Base-by-base conservation (phyloP, 2,329 filamentous ascomycete genomes). In the Tolypocladium endophyticum region DNA sequence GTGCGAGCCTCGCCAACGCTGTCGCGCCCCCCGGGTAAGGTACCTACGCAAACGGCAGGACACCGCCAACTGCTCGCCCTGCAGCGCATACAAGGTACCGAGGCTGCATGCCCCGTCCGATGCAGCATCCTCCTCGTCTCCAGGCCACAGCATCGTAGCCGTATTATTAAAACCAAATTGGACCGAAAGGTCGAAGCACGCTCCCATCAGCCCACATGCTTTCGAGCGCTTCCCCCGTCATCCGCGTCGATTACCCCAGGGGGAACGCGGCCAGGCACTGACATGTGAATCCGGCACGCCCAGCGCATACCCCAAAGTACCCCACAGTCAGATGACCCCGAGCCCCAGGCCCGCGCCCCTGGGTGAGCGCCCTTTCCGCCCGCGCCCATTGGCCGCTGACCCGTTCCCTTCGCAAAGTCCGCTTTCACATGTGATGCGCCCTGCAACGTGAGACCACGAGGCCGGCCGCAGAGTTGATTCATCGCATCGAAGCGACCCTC, bases 311-410 rank as follows among this genome's bases (percentile, higher is more conserved):
- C 36, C 54, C 54, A 55, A 55, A 28, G 54, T 41, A 56, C 54
- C 55, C 55, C 55, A 43, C 55, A 56, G 39, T 56, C 55, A 56
- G 38, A 39, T 56, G 55, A 56, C 55, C 55, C 54, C 36, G 39
- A 43, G 39, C 54, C 35, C 35, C 35, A n/a, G 35, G 35, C 36
- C 23, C 55, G 55, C 28, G 47, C 47, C 25, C 16, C 28, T 56
- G 25, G 55, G 55, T 56, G 55, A 43, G 55, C 58, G 23, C 20
- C 20, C 25, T 43, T 47, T 59, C 28, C 52, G 14, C 14, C 4
- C 38, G 25, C 33, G 39, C 35, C 53, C 6, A 59, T 59, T 59
- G 58, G 58, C 58, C 23, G 23, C 16, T 9, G 36, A 18, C 9
- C 5, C 25, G 16, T 50, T 50, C 25, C 23, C 28, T 12, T 2